Conservation (phyloP, 2,329 filamentous ascomycete species). For the Cryphonectria radicalis region DNA sequence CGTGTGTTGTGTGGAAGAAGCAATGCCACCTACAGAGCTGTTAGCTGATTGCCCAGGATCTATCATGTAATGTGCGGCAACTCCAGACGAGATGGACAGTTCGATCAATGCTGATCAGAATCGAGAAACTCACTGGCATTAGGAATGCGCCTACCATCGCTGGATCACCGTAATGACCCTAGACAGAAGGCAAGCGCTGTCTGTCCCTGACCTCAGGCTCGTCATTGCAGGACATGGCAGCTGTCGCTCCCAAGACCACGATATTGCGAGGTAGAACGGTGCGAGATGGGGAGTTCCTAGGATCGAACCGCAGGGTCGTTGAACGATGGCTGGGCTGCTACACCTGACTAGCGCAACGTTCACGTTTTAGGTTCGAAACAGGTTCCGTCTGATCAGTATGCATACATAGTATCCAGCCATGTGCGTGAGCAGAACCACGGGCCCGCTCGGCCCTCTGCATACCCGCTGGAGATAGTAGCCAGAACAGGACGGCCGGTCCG, state of each 20-base stretch:
- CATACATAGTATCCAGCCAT: not conserved
- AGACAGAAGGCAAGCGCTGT: not conserved
- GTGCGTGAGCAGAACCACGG: not conserved
- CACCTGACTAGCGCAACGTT: not conserved
- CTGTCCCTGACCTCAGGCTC: not conserved
- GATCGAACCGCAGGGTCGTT: not conserved
- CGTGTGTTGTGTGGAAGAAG: not conserved
- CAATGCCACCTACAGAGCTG: not conserved
- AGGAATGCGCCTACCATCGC: not conserved
- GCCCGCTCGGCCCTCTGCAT: not conserved
- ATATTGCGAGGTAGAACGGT: not conserved
- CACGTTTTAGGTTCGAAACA: conserved; percentile 26
- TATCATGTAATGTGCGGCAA: no score
- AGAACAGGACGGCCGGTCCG: not conserved
- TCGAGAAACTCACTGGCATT: conserved; percentile 1
- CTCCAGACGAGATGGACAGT: not conserved
- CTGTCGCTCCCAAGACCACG: not conserved
- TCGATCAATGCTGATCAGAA: conserved; percentile 12
- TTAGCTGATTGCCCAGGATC: not conserved
- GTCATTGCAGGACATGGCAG: not conserved
- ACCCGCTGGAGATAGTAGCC: not conserved
- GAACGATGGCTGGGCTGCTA: not conserved
- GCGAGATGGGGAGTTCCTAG: not conserved
- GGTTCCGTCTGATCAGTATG: conserved; percentile 23
- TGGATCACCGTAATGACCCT: not conserved